Evolutionary conservation across 495 filamentous ascomycete genomes (phyloP).

Genomic region (Podospora didyma): DNA sequence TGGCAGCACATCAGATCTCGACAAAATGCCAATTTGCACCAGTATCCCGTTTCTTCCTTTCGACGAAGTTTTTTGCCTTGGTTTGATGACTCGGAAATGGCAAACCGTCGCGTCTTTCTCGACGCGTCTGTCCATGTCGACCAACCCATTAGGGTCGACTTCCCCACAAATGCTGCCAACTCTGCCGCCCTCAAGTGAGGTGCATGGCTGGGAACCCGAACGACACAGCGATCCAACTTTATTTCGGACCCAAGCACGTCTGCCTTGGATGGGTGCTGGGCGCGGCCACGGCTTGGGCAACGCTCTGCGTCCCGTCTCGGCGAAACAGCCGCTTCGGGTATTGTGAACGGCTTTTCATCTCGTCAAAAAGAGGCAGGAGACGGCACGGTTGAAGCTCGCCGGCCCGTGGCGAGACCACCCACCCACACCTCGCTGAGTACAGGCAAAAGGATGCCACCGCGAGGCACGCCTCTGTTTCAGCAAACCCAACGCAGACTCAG

Average conservation of each 20-base stretch:
- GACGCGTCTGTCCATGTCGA: not conserved
- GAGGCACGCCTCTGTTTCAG: conserved; percentile 15
- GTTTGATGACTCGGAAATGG: too few relatives aligned
- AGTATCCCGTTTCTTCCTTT: too few relatives aligned
- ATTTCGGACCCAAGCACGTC: not conserved
- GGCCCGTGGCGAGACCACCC: conserved; percentile 16
- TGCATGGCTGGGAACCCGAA: not conserved
- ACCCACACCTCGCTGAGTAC: conserved; percentile 4
- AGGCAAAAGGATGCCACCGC: conserved; percentile 10
- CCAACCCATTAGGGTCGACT: too few relatives aligned
- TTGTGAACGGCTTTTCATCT: conserved; percentile 22
- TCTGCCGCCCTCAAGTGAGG: not conserved
- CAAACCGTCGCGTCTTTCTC: too few relatives aligned
- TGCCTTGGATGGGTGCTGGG: not conserved
- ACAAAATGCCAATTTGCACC: too few relatives aligned
- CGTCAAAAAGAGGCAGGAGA: conserved; percentile 16
- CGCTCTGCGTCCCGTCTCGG: conserved; percentile 2
- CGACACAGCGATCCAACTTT: not conserved
- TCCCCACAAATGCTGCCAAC: not conserved
- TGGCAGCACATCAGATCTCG: too few relatives aligned
- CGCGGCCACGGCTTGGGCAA: not conserved
- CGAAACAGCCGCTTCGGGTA: conserved; percentile 34
- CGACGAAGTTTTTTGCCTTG: too few relatives aligned
- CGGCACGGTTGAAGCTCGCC: conserved; percentile 27
- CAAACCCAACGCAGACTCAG: not conserved